Percentiles rank a stretch among this genome's conserved stretches.
Evolutionary conservation across 2,329 filamentous ascomycete species (phyloP).

Genomic region (Exophiala mesophila): DNA sequence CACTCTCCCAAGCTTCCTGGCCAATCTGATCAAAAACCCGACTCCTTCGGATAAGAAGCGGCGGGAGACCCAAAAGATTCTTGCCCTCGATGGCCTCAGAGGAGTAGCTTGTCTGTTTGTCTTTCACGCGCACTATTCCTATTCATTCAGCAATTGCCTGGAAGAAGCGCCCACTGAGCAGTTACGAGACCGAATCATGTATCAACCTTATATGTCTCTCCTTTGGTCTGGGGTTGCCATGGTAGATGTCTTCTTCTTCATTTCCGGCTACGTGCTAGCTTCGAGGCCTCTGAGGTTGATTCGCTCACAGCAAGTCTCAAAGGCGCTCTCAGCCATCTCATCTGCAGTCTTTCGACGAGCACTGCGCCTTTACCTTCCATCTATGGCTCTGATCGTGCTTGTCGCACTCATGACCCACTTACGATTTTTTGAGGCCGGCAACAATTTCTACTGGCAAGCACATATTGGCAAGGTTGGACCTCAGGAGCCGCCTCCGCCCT

Average conservation of each 20-base stretch:
- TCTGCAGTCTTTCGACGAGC: conserved; percentile 41
- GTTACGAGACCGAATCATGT: conserved; percentile 7
- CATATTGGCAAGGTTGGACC: conserved; percentile 1
- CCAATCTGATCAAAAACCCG: not conserved
- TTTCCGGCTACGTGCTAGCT: conserved; percentile 45
- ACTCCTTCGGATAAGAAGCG: not conserved
- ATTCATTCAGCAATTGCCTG: conserved; percentile 8
- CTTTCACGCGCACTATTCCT: conserved; percentile 16
- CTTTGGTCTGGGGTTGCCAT: conserved; percentile 12
- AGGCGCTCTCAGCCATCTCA: conserved; percentile 35
- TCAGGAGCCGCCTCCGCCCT: not conserved
- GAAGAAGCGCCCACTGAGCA: not conserved
- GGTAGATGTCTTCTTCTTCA: conserved; percentile 45
- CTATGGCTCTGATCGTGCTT: conserved; percentile 34
- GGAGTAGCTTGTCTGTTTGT: conserved; percentile 36
- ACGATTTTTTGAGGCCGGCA: conserved; percentile 5
- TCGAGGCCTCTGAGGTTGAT: conserved; percentile 37
- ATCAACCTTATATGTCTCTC: conserved; percentile 11
- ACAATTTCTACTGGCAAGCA: conserved; percentile 3
- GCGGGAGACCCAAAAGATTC: conserved; percentile 8
- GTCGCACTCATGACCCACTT: conserved; percentile 32
- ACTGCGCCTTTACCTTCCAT: conserved; percentile 39
- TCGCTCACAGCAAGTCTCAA: conserved; percentile 31
- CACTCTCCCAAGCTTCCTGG: not conserved
- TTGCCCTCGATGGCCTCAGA: conserved; percentile 36